A percentile compares a stretch with the other conserved stretches of the same genome.
These are phyloP conservation scores for Talaromyces islandicus DNA, from an alignment of 2,329 filamentous ascomycete genomes.

Conservation along the genomic window DNA sequence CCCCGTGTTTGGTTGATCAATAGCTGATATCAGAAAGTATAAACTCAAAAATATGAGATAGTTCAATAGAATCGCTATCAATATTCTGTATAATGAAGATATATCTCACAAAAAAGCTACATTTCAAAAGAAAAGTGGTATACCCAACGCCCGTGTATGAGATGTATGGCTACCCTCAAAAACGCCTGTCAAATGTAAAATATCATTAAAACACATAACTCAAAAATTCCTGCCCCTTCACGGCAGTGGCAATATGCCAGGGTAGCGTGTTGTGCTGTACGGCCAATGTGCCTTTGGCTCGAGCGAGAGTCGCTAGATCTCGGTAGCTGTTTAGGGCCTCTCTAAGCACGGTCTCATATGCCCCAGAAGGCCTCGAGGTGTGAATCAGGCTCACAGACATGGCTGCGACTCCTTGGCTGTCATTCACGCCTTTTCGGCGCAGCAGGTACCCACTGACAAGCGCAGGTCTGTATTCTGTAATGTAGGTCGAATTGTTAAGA, in stretches of 20 bases:
- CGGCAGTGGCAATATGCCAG: slow-evolving; percentile 43
- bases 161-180: neutral
- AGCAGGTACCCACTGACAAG: slow-evolving; percentile 43
- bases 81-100: neutral
- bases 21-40: neutral
- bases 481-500: slow-evolving; percentile 34
- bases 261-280: slow-evolving; percentile 38
- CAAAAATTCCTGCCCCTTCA: slow-evolving; percentile 36
- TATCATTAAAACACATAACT: slow-evolving; percentile 33
- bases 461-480: slow-evolving; percentile 38
- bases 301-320: slow-evolving; percentile 38
- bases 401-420: slow-evolving; percentile 35
- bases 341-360: slow-evolving; percentile 32
- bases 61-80: neutral
- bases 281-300: slow-evolving; percentile 36
- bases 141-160: slow-evolving; percentile 1
- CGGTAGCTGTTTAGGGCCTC: slow-evolving; percentile 41
- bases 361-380: slow-evolving; percentile 21
- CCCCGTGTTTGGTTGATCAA: slow-evolving; percentile 25
- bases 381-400: slow-evolving; percentile 39
- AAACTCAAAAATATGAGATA: neutral
- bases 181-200: neutral
- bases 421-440: slow-evolving; percentile 36
- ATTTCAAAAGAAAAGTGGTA: neutral
- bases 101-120: neutral